Evolutionary conservation across 768 basidiomycete genomes (phyloP).

Genomic region (Rhodosporidiobolus odoratus): DNA sequence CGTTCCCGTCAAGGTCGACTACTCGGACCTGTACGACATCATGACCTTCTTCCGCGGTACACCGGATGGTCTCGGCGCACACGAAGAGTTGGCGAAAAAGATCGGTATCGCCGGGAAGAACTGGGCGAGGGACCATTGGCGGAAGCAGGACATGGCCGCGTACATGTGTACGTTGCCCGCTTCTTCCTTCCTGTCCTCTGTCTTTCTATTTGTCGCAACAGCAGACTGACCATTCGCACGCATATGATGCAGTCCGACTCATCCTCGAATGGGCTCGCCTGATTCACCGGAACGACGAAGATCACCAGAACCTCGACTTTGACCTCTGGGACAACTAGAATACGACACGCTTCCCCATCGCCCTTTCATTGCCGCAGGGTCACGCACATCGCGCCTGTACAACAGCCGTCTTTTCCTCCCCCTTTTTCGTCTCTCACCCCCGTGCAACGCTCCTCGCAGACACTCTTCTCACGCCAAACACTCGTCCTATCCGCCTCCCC

Average conservation of each 20-base stretch:
- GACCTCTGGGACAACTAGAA: slow-evolving; percentile 15
- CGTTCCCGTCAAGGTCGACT: slow-evolving; percentile 40
- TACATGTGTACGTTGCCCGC: slow-evolving; percentile 33
- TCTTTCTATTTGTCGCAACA: neutral
- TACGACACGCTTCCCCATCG: too few species aligned
- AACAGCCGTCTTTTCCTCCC: neutral
- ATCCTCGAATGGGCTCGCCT: slow-evolving; percentile 39
- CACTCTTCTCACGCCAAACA: too few species aligned
- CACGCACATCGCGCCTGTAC: neutral
- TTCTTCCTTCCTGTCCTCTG: neutral
- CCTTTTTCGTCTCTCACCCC: neutral
- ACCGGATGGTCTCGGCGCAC: slow-evolving; percentile 55
- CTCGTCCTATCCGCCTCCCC: too few species aligned
- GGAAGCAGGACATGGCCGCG: slow-evolving; percentile 40
- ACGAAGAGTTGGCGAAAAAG: slow-evolving; percentile 57
- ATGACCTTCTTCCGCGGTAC: slow-evolving; percentile 67
- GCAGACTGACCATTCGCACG: neutral
- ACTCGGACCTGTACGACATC: slow-evolving; percentile 56
- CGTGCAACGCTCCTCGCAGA: too few species aligned
- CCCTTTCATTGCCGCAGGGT: neutral
- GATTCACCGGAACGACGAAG: slow-evolving; percentile 37
- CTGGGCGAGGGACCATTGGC: slow-evolving; percentile 39
- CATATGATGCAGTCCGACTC: slow-evolving; percentile 32
- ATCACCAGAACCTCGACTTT: slow-evolving; percentile 29
- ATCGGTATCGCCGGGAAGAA: slow-evolving; percentile 55